These are phyloP conservation scores for Achlya hypogyna DNA, from an alignment of 352 stramenopile species.

Conservation along the genomic window DNA sequence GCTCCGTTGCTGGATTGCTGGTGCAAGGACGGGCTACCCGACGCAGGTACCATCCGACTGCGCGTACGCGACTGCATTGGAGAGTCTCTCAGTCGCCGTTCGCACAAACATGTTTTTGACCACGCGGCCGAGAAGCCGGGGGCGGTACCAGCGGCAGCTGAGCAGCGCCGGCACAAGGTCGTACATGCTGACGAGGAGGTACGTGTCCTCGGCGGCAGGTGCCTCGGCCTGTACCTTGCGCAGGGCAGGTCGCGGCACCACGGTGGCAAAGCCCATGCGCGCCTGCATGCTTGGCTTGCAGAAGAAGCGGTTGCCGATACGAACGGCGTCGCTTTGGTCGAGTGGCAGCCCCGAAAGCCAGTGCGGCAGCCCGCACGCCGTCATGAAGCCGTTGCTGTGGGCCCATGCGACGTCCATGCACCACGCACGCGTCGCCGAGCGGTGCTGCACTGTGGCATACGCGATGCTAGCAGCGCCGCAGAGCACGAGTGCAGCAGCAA, in stretches of 20 bases:
- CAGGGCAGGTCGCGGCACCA: not conserved
- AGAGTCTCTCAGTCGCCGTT: too few species aligned
- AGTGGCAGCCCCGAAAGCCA: not conserved
- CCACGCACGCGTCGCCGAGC: not conserved
- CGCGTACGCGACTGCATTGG: too few species aligned
- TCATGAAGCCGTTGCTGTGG: not conserved
- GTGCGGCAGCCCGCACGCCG: not conserved
- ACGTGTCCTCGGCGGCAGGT: not conserved
- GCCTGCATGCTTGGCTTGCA: constrained; percentile 12
- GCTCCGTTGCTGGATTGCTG: too few species aligned
- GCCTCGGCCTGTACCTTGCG: not conserved
- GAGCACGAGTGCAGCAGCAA: not conserved
- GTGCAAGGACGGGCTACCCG: too few species aligned
- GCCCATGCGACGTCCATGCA: not conserved
- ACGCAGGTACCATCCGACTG: too few species aligned
- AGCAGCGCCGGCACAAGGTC: not conserved
- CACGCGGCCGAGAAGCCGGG: too few species aligned
- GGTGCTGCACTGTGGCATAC: not conserved
- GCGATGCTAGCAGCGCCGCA: not conserved
- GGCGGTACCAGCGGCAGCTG: too few species aligned
- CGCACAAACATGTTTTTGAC: too few species aligned
- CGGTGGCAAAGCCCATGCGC: not conserved
- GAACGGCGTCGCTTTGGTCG: not conserved
- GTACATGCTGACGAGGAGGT: not conserved
- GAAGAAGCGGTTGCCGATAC: not conserved